Evolutionary conservation across 140 eudicot species (phyloP), one percentile per base, ranked within the genome.

Genomic region (Bidens hawaiensis): DNA sequence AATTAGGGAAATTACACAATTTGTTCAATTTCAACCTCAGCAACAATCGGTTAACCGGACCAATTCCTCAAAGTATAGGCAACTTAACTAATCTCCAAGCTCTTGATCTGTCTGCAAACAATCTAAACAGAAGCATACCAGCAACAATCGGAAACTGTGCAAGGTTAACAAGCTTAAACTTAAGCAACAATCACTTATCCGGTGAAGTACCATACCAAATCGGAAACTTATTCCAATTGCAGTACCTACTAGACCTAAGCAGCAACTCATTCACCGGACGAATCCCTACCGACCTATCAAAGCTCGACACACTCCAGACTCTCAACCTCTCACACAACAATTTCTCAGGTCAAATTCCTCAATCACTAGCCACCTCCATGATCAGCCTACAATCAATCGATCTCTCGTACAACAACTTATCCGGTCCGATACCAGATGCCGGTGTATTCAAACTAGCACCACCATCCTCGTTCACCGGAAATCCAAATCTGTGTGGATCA

Each of bases 251-350:
- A 77, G 99, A 94, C 60, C 87, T 88, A 1, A 94, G 99, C 62
- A 70, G 74, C 83, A 94, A 94, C 58, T 81, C 74, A 10, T 70
- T 94, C 25, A 71, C 99, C 5, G 97, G 94, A 13, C 26, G 49
- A 14, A 83, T 94, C 6, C 99, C 99, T 7, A 40, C 68, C 14
- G 71, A 64, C 41, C 74, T 88, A 50, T 83, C 75, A 15, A 83
- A 75, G 56, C 90, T 94, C 13, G 48, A 14, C 24, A 28, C 68
- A 23, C 77, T 88, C 58, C 81, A 80, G 40, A 69, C 17, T 64
- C 77, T 93, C 40, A 88, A 93, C 55, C 81, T 93, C 30, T 93
- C 99, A 1, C 89, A 79, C 46, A 88, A 93, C 72, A 31, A 76
- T 62, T 85, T 93, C 40, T 78, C 96, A 1, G 94, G 95, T 28